phyloP scores from a whole-genome alignment of 2,329 filamentous ascomycete genomes.

The Hypoxylon sp. region DNA sequence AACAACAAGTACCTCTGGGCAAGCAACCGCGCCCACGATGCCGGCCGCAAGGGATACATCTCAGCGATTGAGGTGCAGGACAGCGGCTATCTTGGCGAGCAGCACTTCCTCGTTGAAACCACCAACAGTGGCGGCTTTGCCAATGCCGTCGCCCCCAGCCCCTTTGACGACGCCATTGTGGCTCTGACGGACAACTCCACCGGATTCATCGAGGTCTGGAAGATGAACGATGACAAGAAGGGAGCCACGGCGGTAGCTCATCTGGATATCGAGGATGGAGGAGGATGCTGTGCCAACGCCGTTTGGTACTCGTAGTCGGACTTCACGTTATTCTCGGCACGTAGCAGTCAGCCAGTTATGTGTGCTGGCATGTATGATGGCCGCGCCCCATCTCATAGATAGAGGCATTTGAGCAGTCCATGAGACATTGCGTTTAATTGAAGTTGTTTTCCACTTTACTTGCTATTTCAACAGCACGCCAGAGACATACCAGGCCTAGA shows the following conservation, averaged over 20 bases:
- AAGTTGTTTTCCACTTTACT: neutral
- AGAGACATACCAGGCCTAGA: neutral
- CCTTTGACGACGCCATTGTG: conserved; percentile 51
- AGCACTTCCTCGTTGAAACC: conserved; percentile 51
- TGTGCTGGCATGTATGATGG: neutral
- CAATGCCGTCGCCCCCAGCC: conserved; percentile 52
- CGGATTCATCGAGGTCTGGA: conserved; percentile 54
- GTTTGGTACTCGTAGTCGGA: conserved; percentile 41
- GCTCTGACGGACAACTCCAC: conserved; percentile 53
- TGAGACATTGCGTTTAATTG: neutral
- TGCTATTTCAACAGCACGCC: neutral
- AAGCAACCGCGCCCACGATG: conserved; percentile 44
- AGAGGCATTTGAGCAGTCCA: neutral
- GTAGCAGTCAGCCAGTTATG: neutral
- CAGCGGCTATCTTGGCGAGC: conserved; percentile 47
- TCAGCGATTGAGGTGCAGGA: conserved; percentile 50
- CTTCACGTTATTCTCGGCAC: neutral
- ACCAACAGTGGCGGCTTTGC: conserved; percentile 53
- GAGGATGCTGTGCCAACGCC: conserved; percentile 48
- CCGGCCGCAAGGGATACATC: conserved; percentile 50
- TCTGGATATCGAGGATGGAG: conserved; percentile 43
- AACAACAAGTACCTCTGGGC: conserved; percentile 51
- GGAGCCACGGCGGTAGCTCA: conserved; percentile 35
- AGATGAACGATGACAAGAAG: conserved; percentile 41
- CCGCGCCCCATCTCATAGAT: neutral